phyloP scores from a whole-genome alignment of 495 filamentous ascomycete genomes.

The Tuber melanosporum region DNA sequence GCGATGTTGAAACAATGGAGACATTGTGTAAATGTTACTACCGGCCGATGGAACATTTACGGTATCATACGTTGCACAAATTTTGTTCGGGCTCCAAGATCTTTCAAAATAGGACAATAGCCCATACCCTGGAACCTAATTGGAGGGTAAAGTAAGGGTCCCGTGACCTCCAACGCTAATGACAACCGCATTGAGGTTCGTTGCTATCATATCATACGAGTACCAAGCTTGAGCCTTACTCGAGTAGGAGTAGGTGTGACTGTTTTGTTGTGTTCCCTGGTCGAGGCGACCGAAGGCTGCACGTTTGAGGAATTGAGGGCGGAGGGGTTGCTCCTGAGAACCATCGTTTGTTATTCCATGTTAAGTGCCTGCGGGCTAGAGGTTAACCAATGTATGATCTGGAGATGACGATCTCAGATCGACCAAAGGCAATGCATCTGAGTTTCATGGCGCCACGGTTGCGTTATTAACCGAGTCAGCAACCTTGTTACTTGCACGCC shows the following conservation, averaged over 20 bases:
- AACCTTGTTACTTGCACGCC: constrained; percentile 24
- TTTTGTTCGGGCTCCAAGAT: background rate
- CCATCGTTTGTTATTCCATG: background rate
- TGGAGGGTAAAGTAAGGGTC: background rate
- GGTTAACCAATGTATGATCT: constrained; percentile 1
- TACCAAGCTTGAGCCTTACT: background rate
- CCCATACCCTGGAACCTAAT: background rate
- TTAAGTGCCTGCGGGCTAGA: background rate
- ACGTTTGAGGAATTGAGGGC: background rate
- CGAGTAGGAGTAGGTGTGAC: background rate
- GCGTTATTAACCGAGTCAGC: constrained; percentile 37
- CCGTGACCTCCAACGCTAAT: background rate
- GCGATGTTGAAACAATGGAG: background rate
- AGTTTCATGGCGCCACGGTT: constrained; percentile 38
- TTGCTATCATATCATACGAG: background rate
- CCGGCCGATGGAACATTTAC: background rate
- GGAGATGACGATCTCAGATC: constrained; percentile 36
- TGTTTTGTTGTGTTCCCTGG: background rate
- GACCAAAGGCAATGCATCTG: constrained; percentile 27
- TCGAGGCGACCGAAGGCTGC: background rate
- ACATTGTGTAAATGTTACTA: background rate
- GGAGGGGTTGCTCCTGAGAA: background rate
- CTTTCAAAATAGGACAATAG: background rate
- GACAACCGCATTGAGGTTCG: background rate
- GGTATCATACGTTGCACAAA: background rate